Percentiles rank a stretch among this genome's conserved stretches.
Conservation (phyloP, 2,329 filamentous ascomycete genomes). For the Endocalyx cinctus region DNA sequence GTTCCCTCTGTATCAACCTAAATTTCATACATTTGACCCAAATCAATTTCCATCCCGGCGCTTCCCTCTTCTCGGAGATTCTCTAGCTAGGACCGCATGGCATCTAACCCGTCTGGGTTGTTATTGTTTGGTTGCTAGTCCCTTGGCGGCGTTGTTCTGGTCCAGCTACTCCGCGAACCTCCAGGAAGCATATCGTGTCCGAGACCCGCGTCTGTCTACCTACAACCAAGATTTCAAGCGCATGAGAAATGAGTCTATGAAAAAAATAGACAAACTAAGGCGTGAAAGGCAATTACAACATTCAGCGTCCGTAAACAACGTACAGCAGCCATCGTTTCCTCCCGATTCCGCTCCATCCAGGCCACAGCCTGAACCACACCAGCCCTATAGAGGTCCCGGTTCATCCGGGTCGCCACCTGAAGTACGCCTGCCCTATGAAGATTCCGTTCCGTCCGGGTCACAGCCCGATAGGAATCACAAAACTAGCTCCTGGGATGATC, state of each 20-base stretch:
- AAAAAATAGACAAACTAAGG: too few species aligned
- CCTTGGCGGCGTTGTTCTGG: constrained; percentile 25
- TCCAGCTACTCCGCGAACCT: constrained; percentile 13
- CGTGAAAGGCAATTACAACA: too few species aligned
- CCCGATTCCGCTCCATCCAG: too few species aligned
- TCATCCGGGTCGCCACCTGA: not conserved
- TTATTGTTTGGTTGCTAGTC: constrained; percentile 27
- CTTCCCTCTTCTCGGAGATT: constrained; percentile 20
- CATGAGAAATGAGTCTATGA: too few species aligned
- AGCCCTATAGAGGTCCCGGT: not conserved
- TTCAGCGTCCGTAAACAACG: too few species aligned
- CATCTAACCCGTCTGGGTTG: constrained; percentile 29
- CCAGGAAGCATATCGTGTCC: too few species aligned
- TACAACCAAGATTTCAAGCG: too few species aligned
- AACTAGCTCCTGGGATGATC: constrained; percentile 2
- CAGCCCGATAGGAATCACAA: not conserved
- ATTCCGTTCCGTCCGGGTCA: not conserved
- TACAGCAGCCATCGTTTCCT: not conserved
- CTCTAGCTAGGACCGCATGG: constrained; percentile 27
- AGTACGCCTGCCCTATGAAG: not conserved
- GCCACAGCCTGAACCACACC: not conserved
- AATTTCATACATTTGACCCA: constrained; percentile 26
- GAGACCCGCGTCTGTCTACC: too few species aligned
- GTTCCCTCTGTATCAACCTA: constrained; percentile 37
- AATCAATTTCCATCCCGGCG: constrained; percentile 22